Evolutionary conservation across 148 eudicot species (phyloP).

Genomic region (Dianthus caryophyllus): DNA sequence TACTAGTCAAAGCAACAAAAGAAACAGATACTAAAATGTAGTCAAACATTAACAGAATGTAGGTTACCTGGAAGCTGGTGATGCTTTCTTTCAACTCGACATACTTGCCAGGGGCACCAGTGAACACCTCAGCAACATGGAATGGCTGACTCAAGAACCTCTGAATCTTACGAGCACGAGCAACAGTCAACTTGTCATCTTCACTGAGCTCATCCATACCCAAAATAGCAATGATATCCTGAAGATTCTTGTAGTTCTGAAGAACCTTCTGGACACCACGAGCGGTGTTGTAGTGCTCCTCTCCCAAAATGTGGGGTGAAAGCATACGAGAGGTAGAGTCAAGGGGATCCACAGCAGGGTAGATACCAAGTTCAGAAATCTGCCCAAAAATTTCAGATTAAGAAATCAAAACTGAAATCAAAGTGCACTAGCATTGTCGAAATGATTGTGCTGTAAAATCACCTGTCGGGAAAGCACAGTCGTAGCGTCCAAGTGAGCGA

Average conservation of each 20-base stretch:
- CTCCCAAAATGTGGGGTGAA: conserved; percentile 95
- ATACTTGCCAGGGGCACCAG: conserved; percentile 97
- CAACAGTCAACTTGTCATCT: conserved; percentile 94
- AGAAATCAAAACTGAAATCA: neutral
- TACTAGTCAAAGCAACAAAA: too few species aligned
- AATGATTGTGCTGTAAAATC: neutral
- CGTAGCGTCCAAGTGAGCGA: conserved; percentile 99
- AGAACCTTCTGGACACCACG: conserved; percentile 98
- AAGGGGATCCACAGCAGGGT: conserved; percentile 95
- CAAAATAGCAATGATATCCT: conserved; percentile 96
- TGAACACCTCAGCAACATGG: conserved; percentile 99
- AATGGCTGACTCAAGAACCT: conserved; percentile 97
- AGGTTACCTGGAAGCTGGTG: conserved; percentile 83
- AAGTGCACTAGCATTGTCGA: neutral
- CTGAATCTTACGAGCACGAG: conserved; percentile 97
- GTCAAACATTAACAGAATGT: neutral
- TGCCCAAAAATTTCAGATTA: conserved; percentile 18
- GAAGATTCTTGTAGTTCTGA: conserved; percentile 96
- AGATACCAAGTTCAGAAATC: conserved; percentile 99
- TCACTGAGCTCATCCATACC: conserved; percentile 99
- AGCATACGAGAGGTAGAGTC: conserved; percentile 99
- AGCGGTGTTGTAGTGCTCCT: conserved; percentile 93
- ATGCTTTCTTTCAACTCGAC: conserved; percentile 97
- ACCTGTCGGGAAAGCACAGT: conserved; percentile 97
- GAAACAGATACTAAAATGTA: too few species aligned